Base-by-base conservation (phyloP, 2,329 filamentous ascomycete species). In the Exophiala sideris region DNA sequence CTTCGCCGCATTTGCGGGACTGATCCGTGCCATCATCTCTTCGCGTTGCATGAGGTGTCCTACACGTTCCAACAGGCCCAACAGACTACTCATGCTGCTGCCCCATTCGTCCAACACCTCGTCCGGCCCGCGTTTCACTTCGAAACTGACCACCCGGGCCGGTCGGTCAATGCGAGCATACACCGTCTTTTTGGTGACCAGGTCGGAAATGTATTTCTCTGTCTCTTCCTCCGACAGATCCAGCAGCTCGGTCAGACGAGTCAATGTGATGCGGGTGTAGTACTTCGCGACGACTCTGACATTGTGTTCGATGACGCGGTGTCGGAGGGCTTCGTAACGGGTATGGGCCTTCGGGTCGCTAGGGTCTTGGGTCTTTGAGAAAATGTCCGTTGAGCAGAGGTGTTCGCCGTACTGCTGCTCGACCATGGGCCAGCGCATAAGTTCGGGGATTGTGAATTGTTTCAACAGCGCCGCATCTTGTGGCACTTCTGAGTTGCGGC, bases 11-110 rank as follows among this genome's bases (percentile, higher is more conserved):
- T 60, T 49, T 2, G 52, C 24, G 65, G 89, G 89, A 72, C 94
- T 87, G 66, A 99, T 97, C 56, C 91, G 83, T 38, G 94, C 94
- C 94, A 99, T 99, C 94, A 99, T 99, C 80, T 99, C 94, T 76
- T 99, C 94, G 80, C 97, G 97, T 51, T 95, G 99, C 68, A 99
- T 99, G 66, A 99, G 79, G 72, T 99, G 94, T 69, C 99, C 94
- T 58, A 99, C 95, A 60, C 91, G 82, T 79, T 96, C 91, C 68
- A 96, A 70, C 51, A 92, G 75, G 9, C 89, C 90, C 62, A 96
- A 75, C 65, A 96, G 74, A 68, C 86, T 91, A 86, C 94, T 95
- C 90, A 96, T 97, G 73, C 96, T 96, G 67, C 89, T 87, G 71
- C 91, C 96, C 94, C 94, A 99, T 75, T 99, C 94, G 69, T 99